These are phyloP conservation scores for Coriaria nepalensis DNA, from an alignment of 306 rosid genomes.

Conservation along the genomic window DNA sequence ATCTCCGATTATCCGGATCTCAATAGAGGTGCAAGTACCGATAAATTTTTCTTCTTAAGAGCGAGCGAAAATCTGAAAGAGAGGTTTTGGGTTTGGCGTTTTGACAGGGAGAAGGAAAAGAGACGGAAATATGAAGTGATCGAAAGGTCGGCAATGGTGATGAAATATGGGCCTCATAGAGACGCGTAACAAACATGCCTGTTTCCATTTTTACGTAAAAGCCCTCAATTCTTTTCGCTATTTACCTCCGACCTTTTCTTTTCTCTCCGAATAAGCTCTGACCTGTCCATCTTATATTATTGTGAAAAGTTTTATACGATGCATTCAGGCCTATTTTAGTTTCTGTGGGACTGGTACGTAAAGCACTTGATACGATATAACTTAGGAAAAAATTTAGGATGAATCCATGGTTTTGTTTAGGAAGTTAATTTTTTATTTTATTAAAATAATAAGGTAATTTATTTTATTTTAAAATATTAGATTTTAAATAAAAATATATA, in stretches of 20 bases:
- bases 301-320: neutral
- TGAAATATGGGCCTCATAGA: constrained; percentile 61
- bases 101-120: constrained; percentile 7
- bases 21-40: neutral
- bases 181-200: constrained; percentile 58
- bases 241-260: constrained; percentile 2
- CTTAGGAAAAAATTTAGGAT: too few relatives aligned
- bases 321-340: neutral
- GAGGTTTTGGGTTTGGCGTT: neutral
- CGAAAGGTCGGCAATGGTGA: constrained; percentile 57
- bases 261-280: constrained; percentile 12
- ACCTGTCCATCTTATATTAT: constrained; percentile 24
- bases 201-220: constrained; percentile 19
- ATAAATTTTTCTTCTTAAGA: constrained; percentile 1
- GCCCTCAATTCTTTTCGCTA: constrained; percentile 18
- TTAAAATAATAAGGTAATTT: too few relatives aligned
- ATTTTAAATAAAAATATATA: too few relatives aligned
- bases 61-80: constrained; percentile 2
- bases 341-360: too few relatives aligned
- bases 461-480: too few relatives aligned
- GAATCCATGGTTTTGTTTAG: too few relatives aligned
- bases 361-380: too few relatives aligned
- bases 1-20: constrained; percentile 1
- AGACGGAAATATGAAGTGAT: constrained; percentile 35
- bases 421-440: too few relatives aligned